These are phyloP conservation scores for Aphanoascus verrucosus DNA, from an alignment of 2,329 filamentous ascomycete species.

Conservation along the genomic window DNA sequence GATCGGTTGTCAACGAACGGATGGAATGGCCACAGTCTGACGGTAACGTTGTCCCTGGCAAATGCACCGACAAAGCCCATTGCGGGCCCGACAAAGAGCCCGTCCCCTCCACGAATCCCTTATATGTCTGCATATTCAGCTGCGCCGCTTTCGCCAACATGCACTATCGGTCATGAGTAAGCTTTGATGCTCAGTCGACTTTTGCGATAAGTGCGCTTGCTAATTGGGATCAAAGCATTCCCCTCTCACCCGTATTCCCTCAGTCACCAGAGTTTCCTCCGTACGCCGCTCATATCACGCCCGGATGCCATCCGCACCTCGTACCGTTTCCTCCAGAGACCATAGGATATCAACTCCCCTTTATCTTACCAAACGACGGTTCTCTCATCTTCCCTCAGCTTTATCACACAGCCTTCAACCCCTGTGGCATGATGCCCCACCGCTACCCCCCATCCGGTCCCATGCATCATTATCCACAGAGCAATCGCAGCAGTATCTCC, in stretches of 20 bases:
- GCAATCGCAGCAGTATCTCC: conserved; percentile 12
- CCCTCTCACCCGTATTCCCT: conserved; percentile 13
- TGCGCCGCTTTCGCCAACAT: conserved; percentile 28
- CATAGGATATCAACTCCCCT: conserved; percentile 14
- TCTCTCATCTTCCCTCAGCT: conserved; percentile 22
- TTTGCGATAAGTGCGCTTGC: background rate
- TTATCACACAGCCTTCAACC: conserved; percentile 23
- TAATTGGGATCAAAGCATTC: conserved; percentile 10
- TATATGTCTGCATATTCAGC: conserved; percentile 25
- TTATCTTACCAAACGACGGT: conserved; percentile 14
- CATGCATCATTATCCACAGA: conserved; percentile 16
- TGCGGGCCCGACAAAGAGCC: conserved; percentile 34
- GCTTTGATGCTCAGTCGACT: conserved; percentile 5
- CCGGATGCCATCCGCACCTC: conserved; percentile 9
- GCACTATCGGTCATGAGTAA: conserved; percentile 31
- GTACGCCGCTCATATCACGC: conserved; percentile 9
- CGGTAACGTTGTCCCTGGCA: conserved; percentile 33
- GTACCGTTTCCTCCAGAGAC: conserved; percentile 14
- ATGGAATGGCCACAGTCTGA: conserved; percentile 36
- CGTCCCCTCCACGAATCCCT: conserved; percentile 21
- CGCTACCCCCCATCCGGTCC: conserved; percentile 22
- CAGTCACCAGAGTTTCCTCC: conserved; percentile 15
- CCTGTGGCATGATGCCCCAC: conserved; percentile 20
- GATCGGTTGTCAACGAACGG: conserved; percentile 34
- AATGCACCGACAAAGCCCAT: conserved; percentile 33